These are phyloP conservation scores for Pistacia vera DNA, from an alignment of 345 rosid genomes.

Conservation along the genomic window DNA sequence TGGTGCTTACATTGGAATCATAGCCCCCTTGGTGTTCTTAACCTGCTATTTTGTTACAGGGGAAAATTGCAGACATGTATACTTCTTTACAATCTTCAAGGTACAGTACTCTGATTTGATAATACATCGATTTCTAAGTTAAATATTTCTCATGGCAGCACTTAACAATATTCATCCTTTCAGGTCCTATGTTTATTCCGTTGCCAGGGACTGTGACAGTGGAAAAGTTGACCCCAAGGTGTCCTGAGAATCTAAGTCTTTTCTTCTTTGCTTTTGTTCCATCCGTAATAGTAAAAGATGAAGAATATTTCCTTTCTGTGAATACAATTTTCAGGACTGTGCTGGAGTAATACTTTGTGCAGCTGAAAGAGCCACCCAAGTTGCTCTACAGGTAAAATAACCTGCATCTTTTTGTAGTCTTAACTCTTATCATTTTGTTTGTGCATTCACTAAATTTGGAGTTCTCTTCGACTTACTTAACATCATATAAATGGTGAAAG, in stretches of 20 bases:
- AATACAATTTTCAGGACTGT: constrained; percentile 62
- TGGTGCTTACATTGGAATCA: constrained; percentile 13
- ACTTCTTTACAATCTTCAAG: constrained; percentile 91
- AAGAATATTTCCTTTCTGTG: background rate
- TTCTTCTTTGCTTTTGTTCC: background rate
- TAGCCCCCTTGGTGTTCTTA: constrained; percentile 4
- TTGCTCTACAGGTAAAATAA: constrained; percentile 82
- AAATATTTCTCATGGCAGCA: background rate
- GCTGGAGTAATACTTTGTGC: constrained; percentile 94
- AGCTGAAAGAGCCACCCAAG: constrained; percentile 96
- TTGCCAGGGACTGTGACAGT: constrained; percentile 78
- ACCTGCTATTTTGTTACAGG: constrained; percentile 61
- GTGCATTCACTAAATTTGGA: background rate
- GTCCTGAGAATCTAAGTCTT: background rate
- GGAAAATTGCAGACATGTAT: constrained; percentile 93
- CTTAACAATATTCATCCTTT: constrained; percentile 21
- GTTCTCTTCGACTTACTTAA: background rate
- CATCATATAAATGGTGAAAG: background rate
- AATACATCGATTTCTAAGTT: background rate
- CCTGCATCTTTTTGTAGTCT: constrained; percentile 2
- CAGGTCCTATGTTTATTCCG: constrained; percentile 89
- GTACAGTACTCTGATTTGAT: constrained; percentile 28
- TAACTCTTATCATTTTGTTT: background rate
- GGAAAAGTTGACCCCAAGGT: constrained; percentile 87
- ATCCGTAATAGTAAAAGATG: background rate